These are phyloP conservation scores for Teunomyces atbi DNA, from an alignment of 805 yeast genomes.

Conservation along the genomic window DNA sequence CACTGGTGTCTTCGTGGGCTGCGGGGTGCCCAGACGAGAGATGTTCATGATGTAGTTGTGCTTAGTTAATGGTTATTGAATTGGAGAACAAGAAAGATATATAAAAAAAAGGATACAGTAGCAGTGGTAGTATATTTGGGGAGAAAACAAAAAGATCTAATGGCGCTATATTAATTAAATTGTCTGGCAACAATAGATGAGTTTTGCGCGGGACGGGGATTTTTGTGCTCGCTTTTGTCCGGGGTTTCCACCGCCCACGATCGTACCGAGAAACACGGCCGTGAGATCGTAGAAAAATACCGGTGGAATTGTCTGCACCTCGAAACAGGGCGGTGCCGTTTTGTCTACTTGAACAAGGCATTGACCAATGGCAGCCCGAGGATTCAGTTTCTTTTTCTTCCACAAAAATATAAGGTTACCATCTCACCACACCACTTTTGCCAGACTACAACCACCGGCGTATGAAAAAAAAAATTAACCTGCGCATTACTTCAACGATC, in stretches of 20 bases:
- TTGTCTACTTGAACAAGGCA: too few relatives aligned
- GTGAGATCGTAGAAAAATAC: too few relatives aligned
- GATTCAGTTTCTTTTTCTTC: too few relatives aligned
- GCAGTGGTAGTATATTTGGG: too few relatives aligned
- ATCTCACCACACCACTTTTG: neutral
- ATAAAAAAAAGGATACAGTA: neutral
- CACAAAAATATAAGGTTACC: too few relatives aligned
- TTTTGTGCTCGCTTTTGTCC: neutral
- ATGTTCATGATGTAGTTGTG: neutral
- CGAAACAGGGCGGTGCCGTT: too few relatives aligned
- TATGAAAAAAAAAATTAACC: neutral
- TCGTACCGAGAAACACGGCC: neutral
- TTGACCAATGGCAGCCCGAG: too few relatives aligned
- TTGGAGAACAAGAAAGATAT: neutral
- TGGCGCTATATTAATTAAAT: neutral
- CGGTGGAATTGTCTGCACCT: too few relatives aligned
- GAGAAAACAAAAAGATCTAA: neutral
- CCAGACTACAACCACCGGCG: neutral
- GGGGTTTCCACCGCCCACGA: neutral
- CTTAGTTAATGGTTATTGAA: neutral
- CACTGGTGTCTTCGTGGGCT: constrained; percentile 11
- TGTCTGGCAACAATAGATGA: neutral
- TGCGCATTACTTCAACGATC: neutral
- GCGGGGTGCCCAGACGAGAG: constrained; percentile 13
- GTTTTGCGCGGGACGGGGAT: neutral